A percentile compares a stretch with the other conserved stretches of the same genome.
phyloP scores from a whole-genome alignment of 208 protist species.

The Blastocrithidia nonstop region DNA sequence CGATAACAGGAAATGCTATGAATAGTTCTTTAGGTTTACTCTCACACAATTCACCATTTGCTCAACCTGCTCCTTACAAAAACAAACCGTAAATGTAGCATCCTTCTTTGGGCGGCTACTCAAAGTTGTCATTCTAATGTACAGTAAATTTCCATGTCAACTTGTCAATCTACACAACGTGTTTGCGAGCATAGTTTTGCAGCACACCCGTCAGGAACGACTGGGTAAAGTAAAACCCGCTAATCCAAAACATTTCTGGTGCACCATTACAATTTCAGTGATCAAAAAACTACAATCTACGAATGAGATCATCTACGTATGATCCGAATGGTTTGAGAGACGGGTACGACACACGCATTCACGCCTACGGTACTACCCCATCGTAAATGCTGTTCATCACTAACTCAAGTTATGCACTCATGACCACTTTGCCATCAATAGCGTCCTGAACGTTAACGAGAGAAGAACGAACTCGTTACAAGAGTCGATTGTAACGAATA shows the following conservation, averaged over 20 bases:
- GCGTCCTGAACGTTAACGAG: constrained; percentile 91
- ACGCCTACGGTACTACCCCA: constrained; percentile 83
- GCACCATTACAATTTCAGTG: constrained; percentile 70
- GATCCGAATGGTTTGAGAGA: constrained; percentile 92
- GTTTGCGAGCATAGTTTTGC: constrained; percentile 95
- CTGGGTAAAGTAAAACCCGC: constrained; percentile 96
- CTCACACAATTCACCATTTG: constrained; percentile 60
- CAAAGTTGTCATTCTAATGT: constrained; percentile 14
- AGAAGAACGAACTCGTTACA: constrained; percentile 79
- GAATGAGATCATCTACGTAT: constrained; percentile 92
- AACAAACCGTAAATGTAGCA: constrained; percentile 86
- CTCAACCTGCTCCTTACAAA: constrained; percentile 82
- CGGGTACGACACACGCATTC: constrained; percentile 88
- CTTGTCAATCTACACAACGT: constrained; percentile 93
- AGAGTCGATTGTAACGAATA: constrained; percentile 88
- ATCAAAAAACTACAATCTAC: constrained; percentile 85
- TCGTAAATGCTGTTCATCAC: constrained; percentile 90
- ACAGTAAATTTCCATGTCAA: constrained; percentile 90
- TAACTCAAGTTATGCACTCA: constrained; percentile 92
- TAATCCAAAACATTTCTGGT: constrained; percentile 89
- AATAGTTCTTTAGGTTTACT: constrained; percentile 86
- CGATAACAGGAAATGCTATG: constrained; percentile 70
- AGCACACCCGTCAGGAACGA: constrained; percentile 92
- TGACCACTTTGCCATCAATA: constrained; percentile 93
- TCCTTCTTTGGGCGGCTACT: constrained; percentile 47